phyloP scores from a whole-genome alignment of 1,284 basidiomycete species.

The Cerrena zonata region DNA sequence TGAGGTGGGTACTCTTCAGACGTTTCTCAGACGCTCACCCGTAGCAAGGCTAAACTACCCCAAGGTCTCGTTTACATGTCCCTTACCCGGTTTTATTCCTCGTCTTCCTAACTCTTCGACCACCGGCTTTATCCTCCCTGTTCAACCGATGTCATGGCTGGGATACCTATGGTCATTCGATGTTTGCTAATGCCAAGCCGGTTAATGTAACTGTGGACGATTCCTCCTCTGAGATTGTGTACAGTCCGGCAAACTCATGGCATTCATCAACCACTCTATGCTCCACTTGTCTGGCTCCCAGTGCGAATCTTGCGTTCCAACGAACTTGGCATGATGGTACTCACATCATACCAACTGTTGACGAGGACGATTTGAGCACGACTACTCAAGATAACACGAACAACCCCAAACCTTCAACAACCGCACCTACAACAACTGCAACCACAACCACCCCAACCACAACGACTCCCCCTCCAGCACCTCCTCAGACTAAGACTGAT shows the following conservation, averaged over 20 bases:
- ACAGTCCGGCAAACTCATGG: conserved; percentile 38
- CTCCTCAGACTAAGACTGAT: conserved; percentile 9
- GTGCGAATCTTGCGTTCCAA: conserved; percentile 23
- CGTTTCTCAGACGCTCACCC: background rate
- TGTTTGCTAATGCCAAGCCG: conserved; percentile 4
- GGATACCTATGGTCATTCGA: background rate
- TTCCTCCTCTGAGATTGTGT: conserved; percentile 36
- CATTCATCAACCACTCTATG: conserved; percentile 30
- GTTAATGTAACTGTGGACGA: conserved; percentile 44
- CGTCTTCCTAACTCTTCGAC: background rate
- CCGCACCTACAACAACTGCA: no score
- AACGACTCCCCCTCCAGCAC: background rate
- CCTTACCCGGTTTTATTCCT: background rate
- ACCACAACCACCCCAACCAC: conserved; percentile 1
- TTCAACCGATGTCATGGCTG: background rate
- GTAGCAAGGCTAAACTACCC: background rate
- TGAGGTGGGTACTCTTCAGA: background rate
- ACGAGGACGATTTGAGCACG: conserved; percentile 21
- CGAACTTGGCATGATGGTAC: conserved; percentile 41
- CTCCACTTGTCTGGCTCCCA: conserved; percentile 31
- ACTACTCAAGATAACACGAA: conserved; percentile 8
- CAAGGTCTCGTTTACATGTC: background rate
- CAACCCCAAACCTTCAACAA: background rate
- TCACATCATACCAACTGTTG: conserved; percentile 28
- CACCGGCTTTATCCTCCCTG: background rate